A percentile compares a stretch with the other conserved stretches of the same genome.
Conservation (phyloP, 2,329 filamentous ascomycete genomes). For the Fusarium liriodendri region DNA sequence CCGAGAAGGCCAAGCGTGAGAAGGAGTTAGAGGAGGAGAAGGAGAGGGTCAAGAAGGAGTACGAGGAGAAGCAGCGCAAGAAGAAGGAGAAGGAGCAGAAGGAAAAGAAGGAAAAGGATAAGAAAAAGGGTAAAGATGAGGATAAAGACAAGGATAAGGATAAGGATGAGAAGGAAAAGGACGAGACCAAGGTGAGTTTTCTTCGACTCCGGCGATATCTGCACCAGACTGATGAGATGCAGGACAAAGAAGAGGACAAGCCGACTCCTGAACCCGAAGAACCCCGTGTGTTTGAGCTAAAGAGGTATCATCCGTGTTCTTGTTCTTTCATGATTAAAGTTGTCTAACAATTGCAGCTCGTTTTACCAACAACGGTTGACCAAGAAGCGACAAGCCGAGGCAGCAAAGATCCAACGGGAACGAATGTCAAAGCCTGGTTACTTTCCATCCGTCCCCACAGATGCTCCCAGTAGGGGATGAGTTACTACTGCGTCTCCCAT, state of each 20-base stretch:
- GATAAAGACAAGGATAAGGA: slow-evolving; percentile 52
- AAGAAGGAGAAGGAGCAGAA: slow-evolving; percentile 75
- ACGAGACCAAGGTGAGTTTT: slow-evolving; percentile 22
- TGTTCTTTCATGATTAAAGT: neutral
- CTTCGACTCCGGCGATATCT: neutral
- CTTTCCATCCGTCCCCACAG: slow-evolving; percentile 87
- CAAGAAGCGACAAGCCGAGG: slow-evolving; percentile 66
- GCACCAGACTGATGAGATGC: neutral
- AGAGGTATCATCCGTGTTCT: slow-evolving; percentile 67
- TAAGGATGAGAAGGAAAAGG: slow-evolving; percentile 44
- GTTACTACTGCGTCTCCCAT: neutral
- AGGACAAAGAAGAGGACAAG: slow-evolving; percentile 38
- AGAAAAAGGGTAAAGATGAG: slow-evolving; percentile 58
- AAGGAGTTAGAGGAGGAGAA: slow-evolving; percentile 73
- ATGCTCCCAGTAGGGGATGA: slow-evolving; percentile 53
- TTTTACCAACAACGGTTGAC: slow-evolving; percentile 90
- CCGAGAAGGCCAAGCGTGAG: slow-evolving; percentile 69
- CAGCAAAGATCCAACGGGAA: slow-evolving; percentile 82
- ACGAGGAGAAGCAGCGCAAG: slow-evolving; percentile 77
- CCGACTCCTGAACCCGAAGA: slow-evolving; percentile 59
- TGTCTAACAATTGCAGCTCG: slow-evolving; percentile 60
- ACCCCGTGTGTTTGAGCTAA: slow-evolving; percentile 84
- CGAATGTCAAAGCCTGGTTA: slow-evolving; percentile 80
- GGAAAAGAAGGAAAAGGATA: slow-evolving; percentile 57
- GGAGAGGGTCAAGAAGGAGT: slow-evolving; percentile 77